A percentile compares a stretch with the other conserved stretches of the same genome.
These are phyloP conservation scores for Hordeum vulgare DNA, from an alignment of 176 grass and related monocot genomes.

Conservation along the genomic window MorexV3_pseudomolecules_assembly NC_058519.1:638369669-638370168, in stretches of 20 bases:
- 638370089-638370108: background rate
- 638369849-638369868: slow-evolving; percentile 83
- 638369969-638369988: background rate
- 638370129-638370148: background rate
- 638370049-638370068: background rate
- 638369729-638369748: background rate
- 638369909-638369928: slow-evolving; percentile 45
- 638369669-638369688: slow-evolving; percentile 38
- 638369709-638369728: too few species aligned
- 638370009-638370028: background rate
- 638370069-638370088: background rate
- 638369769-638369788: background rate
- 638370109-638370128: background rate
- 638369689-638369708: slow-evolving; percentile 22
- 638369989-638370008: background rate
- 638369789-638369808: background rate
- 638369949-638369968: slow-evolving; percentile 79
- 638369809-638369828: slow-evolving; percentile 50
- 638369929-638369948: slow-evolving; percentile 63
- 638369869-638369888: slow-evolving; percentile 69
- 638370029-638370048: background rate
- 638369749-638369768: background rate
- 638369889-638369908: slow-evolving; percentile 61
- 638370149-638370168: background rate
- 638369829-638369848: slow-evolving; percentile 76